Percentiles rank a stretch among this genome's conserved stretches.
phyloP scores from a whole-genome alignment of 768 basidiomycete genomes.

The Krasilnikovozyma curviuscula region DNA sequence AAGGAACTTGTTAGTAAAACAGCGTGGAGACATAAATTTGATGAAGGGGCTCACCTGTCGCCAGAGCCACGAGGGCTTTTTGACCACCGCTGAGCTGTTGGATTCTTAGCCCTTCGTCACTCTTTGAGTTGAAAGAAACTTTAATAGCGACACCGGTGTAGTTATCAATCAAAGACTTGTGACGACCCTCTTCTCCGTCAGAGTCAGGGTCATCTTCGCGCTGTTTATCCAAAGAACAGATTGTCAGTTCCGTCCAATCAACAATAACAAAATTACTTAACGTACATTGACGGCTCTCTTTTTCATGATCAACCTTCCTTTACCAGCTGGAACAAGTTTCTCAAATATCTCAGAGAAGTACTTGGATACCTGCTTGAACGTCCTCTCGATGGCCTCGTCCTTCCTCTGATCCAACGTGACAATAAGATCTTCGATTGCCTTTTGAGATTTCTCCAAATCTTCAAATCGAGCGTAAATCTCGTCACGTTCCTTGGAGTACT shows the following conservation, averaged over 20 bases:
- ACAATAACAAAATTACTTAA: background rate
- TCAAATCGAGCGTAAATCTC: conserved; percentile 67
- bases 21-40: background rate
- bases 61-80: conserved; percentile 87
- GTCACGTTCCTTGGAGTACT: conserved; percentile 93
- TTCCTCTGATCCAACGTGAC: conserved; percentile 87
- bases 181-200: conserved; percentile 11
- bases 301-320: conserved; percentile 81
- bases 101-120: conserved; percentile 86
- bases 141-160: conserved; percentile 96
- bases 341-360: conserved; percentile 97
- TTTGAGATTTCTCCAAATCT: conserved; percentile 73
- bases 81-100: conserved; percentile 95
- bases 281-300: conserved; percentile 30
- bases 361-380: conserved; percentile 91
- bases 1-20: background rate
- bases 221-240: conserved; percentile 7
- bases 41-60: conserved; percentile 41
- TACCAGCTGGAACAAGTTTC: conserved; percentile 80
- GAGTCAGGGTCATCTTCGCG: conserved; percentile 20
- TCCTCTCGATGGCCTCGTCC: conserved; percentile 94
- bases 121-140: conserved; percentile 96
- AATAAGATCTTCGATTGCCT: conserved; percentile 80
- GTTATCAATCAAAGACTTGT: conserved; percentile 45
- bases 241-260: background rate